A percentile compares a stretch with the other conserved stretches of the same genome.
Conservation (phyloP, 2,329 filamentous ascomycete species). For the Moelleriella libera region DNA sequence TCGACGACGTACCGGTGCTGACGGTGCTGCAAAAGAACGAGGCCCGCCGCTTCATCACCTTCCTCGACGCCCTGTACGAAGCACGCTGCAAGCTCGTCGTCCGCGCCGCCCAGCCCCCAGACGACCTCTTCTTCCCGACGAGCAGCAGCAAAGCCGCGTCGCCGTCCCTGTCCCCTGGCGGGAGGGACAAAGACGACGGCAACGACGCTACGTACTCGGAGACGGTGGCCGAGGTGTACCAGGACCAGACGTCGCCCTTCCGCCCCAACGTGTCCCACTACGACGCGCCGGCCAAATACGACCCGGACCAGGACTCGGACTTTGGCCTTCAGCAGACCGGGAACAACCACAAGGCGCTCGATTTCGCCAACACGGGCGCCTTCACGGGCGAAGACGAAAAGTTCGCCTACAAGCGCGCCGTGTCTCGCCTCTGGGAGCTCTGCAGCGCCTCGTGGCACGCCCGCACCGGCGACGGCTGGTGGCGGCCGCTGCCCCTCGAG, state of each 20-base stretch:
- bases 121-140: conserved; percentile 67
- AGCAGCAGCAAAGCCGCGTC: conserved; percentile 14
- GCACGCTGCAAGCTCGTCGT: conserved; percentile 65
- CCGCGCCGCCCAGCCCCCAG: conserved; percentile 51
- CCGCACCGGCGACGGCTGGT: conserved; percentile 46
- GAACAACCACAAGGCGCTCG: conserved; percentile 18
- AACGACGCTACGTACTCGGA: conserved; percentile 27
- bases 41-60: conserved; percentile 64
- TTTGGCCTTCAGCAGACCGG: conserved; percentile 24
- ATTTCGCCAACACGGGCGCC: conserved; percentile 53
- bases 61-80: conserved; percentile 71
- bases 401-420: conserved; percentile 68
- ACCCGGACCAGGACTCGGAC: conserved; percentile 43
- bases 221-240: conserved; percentile 53
- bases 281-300: conserved; percentile 31
- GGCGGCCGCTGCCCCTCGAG: conserved; percentile 51
- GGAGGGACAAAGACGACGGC: conserved; percentile 6
- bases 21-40: conserved; percentile 63
- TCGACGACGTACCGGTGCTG: conserved; percentile 56
- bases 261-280: conserved; percentile 65
- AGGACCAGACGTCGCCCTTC: conserved; percentile 64
- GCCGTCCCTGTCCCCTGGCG: background rate
- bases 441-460: conserved; percentile 61
- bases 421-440: conserved; percentile 70
- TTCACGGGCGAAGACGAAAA: conserved; percentile 72